These are phyloP conservation scores for Mucuna pruriens DNA, from an alignment of 306 rosid genomes.

Conservation along the genomic window DNA sequence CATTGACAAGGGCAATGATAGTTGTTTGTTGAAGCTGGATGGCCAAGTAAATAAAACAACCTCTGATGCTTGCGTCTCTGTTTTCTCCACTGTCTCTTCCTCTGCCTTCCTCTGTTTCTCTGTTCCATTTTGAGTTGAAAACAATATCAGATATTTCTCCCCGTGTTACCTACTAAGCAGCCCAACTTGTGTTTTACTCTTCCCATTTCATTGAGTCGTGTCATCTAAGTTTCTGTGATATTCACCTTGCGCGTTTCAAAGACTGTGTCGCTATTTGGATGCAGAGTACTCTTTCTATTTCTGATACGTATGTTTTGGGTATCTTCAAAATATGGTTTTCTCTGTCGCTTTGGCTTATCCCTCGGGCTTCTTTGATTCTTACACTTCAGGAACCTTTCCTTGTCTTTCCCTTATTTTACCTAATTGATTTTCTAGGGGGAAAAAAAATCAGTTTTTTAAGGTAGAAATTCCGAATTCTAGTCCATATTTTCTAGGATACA, in stretches of 20 bases:
- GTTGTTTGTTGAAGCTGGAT: constrained; percentile 50
- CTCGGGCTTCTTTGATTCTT: constrained; percentile 32
- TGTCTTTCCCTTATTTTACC: neutral
- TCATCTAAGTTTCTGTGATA: constrained; percentile 8
- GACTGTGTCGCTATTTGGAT: neutral
- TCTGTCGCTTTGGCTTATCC: constrained; percentile 28
- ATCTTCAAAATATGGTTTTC: constrained; percentile 26
- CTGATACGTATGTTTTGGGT: constrained; percentile 24
- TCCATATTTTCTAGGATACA: neutral
- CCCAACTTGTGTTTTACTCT: constrained; percentile 14
- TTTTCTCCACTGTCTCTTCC: constrained; percentile 7
- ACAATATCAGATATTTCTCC: constrained; percentile 11
- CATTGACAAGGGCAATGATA: constrained; percentile 49
- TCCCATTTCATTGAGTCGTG: constrained; percentile 2
- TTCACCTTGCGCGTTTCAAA: constrained; percentile 34
- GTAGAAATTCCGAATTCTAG: neutral
- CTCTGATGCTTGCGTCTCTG: constrained; percentile 32
- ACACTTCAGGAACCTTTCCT: constrained; percentile 15
- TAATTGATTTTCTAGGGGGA: neutral
- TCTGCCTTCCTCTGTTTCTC: constrained; percentile 42
- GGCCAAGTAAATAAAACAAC: constrained; percentile 47
- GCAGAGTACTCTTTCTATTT: constrained; percentile 31
- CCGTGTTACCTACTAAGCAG: constrained; percentile 19
- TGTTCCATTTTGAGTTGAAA: constrained; percentile 18
- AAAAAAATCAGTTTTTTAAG: neutral